Evolutionary conservation across 306 rosid species (phyloP), one percentile per base, ranked within the genome.

Genomic region (Benincasa hispida): DNA sequence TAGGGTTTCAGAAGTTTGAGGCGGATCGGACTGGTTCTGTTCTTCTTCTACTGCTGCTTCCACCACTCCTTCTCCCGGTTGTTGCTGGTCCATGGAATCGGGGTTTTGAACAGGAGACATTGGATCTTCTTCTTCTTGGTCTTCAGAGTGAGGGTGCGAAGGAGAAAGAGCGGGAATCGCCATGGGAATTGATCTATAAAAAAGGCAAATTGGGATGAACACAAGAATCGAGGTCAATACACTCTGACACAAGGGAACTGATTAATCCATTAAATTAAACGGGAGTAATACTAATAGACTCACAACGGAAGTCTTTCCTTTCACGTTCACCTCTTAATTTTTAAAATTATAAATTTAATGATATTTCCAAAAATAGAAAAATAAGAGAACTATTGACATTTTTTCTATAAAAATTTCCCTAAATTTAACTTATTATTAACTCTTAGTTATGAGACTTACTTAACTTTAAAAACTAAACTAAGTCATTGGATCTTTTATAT

Each of bases 1-100:
- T 84, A 83, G 86, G 87, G 86, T 58, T 82, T 82, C 18, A 55
- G 86, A 48, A 34, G 83, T 51, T 79, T 81, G 86, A 18, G 18
- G 80, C 27, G 81, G 81, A 80, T 82, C 76, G 39, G 27, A 0
- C 45, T 25, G 81, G 12, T 32, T 24, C 28, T 78, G 41, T 5
- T 37, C 45, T 25, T 45, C 56, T 19, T 19, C 74, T 13, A 11
- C 73, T 3, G 0, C 17, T 76, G 1, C 34, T 48, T 48, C 78
- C 24, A 0, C 78, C 24, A 0, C 10, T 39, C 57, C 45, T 81
- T 81, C 80, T 56, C 24, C 54, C 8, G 57, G 39, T 79, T 84
- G 84, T 35, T 79, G 75, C 21, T 59, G 35, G 41, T 74, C 50
- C 42, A 75, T 3, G 69, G 57, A 13, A 76, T 14, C 45, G 57